These are phyloP conservation scores for Tetracladium setigerum DNA, from an alignment of 495 filamentous ascomycete species.

Conservation along the genomic window DNA sequence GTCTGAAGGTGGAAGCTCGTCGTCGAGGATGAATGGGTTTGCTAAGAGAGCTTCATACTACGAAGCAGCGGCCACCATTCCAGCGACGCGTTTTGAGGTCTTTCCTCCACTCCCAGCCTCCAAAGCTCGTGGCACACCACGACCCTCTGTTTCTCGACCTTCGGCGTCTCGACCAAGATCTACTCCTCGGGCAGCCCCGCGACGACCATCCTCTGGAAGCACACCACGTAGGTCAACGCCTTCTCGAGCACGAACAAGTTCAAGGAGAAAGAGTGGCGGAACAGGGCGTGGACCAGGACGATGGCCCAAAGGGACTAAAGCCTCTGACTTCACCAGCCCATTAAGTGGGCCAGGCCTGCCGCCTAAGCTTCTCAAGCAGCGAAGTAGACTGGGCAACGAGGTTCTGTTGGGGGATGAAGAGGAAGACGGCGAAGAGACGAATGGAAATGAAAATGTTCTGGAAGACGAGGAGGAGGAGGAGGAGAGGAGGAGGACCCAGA, in stretches of 20 bases:
- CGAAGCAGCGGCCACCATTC: constrained; percentile 45
- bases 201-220: constrained; percentile 3
- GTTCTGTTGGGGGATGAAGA: constrained; percentile 17
- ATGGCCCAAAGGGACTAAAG: constrained; percentile 50
- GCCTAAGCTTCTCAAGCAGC: constrained; percentile 36
- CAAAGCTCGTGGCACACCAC: constrained; percentile 20
- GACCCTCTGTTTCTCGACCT: constrained; percentile 9
- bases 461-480: constrained; percentile 30
- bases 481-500: constrained; percentile 22
- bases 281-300: constrained; percentile 43
- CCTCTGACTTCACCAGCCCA: constrained; percentile 48
- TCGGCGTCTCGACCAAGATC: constrained; percentile 11
- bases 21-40: constrained; percentile 26
- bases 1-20: constrained; percentile 3
- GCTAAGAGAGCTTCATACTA: constrained; percentile 18
- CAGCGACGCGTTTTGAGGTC: constrained; percentile 74
- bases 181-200: constrained; percentile 7
- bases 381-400: constrained; percentile 20
- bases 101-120: constrained; percentile 64
- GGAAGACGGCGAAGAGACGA: constrained; percentile 18
- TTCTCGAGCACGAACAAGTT: constrained; percentile 10
- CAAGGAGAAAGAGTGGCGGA: constrained; percentile 29
- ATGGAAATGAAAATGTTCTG: no score
- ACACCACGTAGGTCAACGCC: constrained; percentile 11
- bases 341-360: constrained; percentile 47